These are phyloP conservation scores for Senna tora DNA, from an alignment of 306 rosid genomes.

Conservation along the genomic window DNA sequence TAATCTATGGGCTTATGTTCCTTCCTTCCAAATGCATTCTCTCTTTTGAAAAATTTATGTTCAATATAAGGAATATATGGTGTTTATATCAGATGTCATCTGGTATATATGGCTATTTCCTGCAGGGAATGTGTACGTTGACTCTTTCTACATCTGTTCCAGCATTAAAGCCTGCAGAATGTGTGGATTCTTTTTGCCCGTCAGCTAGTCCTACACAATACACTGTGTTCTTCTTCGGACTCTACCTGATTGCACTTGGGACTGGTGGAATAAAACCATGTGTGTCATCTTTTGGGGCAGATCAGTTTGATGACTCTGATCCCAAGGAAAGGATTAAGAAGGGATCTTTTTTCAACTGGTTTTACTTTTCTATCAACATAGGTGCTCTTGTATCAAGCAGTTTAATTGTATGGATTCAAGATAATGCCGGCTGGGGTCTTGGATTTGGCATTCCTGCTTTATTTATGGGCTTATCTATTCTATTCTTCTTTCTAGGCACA, in stretches of 20 bases:
- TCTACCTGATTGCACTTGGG: conserved; percentile 94
- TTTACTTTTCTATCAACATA: conserved; percentile 86
- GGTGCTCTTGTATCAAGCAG: conserved; percentile 92
- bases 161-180: conserved; percentile 67
- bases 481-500: conserved; percentile 85
- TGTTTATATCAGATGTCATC: no score
- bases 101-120: conserved; percentile 28
- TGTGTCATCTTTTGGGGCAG: conserved; percentile 93
- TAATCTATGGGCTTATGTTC: conserved; percentile 26
- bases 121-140: conserved; percentile 96
- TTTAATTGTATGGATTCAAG: conserved; percentile 87
- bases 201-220: conserved; percentile 85
- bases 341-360: conserved; percentile 98
- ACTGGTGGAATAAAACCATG: conserved; percentile 98
- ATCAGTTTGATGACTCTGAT: conserved; percentile 98
- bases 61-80: no score
- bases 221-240: conserved; percentile 85
- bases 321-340: conserved; percentile 78
- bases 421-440: conserved; percentile 94
- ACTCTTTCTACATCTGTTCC: conserved; percentile 88
- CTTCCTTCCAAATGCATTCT: conserved; percentile 20
- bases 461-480: conserved; percentile 81
- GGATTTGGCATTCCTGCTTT: conserved; percentile 98
- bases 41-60: neutral
- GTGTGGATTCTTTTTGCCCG: conserved; percentile 73